Evolutionary conservation across 2,329 filamentous ascomycete genomes (phyloP), one percentile per base, ranked within the genome.

Genomic region (Sporothrix humicola): DNA sequence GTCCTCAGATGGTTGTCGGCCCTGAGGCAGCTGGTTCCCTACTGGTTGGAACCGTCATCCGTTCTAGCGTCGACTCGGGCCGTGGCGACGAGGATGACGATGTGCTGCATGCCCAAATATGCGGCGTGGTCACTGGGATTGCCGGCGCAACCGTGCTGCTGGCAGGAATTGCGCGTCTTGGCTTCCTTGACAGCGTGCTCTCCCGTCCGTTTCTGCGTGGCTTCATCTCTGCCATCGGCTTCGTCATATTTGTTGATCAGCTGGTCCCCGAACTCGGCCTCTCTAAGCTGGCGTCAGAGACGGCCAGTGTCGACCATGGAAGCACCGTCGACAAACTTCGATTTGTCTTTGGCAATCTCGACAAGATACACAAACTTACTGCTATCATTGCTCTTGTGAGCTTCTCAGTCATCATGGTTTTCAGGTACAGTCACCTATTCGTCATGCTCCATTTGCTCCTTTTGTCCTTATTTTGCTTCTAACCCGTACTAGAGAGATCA

Each of bases 181-280:
- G 96, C 0, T 99, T 98, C 79, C 82, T 99, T 75, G 96, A 99
- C 80, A 97, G 94, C 79, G 95, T 99, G 12, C 87, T 99, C 50
- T 98, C 95, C 77, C 88, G 94, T 48, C 96, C 96, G 0, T 98
- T 99, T 78, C 83, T 98, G 73, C 88, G 96, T 74, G 96, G 96
- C 0, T 99, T 99, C 83, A 98, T 99, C 82, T 97, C 93, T 73
- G 96, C 96, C 69, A 97, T 99, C 80, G 96, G 96, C 68, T 93
- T 98, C 73, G 95, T 98, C 76, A 98, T 99, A 80, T 90, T 97
- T 54, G 93, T 98, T 50, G 96, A 98, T 81, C 96, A 99, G 82
- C 84, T 97, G 61, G 93, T 98, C 71, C 95, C 95, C 0, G 94
- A 98, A 81, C 87, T 97, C 78, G 96, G 96, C 0, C 86, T 99